Evolutionary conservation across 805 yeast species (phyloP), one percentile per base, ranked within the genome.

Genomic region (Yarrowia alimentaria): DNA sequence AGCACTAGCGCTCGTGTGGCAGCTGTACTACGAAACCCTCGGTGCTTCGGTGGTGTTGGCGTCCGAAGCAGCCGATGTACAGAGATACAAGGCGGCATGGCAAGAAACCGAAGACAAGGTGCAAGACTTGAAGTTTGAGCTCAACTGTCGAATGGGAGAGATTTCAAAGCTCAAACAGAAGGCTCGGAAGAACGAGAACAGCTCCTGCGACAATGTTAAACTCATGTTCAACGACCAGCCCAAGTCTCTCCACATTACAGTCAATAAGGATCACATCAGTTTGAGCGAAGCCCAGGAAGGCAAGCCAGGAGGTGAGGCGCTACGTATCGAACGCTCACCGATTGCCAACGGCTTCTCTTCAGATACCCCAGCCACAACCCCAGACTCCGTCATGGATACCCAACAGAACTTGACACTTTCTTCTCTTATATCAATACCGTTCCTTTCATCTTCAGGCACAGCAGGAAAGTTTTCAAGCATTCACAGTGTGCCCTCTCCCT

Each of bases 21-120:
- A 37, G 21, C 43, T 37, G 5, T 37, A 37, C 43, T 20, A 37
- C 12, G 43, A 37, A 14, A 24, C 25, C 9, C 22, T 37, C n/a
- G 43, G 43, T 30, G 24, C 43, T 2, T 37, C 43, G 7, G 43
- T 37, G 10, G 43, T 22, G 7, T 30, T 37, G 13, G 43, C 43
- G 3, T 29, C 43, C 0, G 43, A 37, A n/a, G 43, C 43, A 34
- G 40, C 40, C 0, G 26, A 14, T 6, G 40, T 22, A 11, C 40
- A 34, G 11, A 22, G 22, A 11, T 34, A 21, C 40, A 34, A 34
- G 19, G 20, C 12, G 12, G 5, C 18, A 5, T 34, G 40, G 28
- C 40, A 34, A 16, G 40, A 34, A 5, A 21, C 20, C 22, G 30
- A 37, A 17, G 30, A 37, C 21, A 37, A 25, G 21, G 8, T 37